phyloP scores from a whole-genome alignment of 2,329 filamentous ascomycete species.

The Botrytis galanthina region DNA sequence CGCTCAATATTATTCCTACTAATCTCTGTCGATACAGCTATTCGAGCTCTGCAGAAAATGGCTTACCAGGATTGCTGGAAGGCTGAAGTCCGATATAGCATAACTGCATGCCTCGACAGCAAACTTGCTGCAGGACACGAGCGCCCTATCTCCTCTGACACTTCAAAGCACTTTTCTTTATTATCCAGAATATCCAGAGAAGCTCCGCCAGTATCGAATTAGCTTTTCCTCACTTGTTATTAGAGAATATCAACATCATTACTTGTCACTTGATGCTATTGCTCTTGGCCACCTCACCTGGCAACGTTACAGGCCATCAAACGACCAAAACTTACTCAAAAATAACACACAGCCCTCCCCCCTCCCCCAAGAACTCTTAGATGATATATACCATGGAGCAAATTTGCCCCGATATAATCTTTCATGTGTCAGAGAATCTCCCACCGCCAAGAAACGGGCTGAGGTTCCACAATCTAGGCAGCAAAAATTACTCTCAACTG shows the following conservation, averaged over 20 bases:
- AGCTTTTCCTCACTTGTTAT: neutral
- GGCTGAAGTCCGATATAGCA: neutral
- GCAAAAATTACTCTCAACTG: neutral
- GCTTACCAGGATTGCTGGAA: neutral
- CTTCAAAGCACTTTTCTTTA: neutral
- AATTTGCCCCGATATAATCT: neutral
- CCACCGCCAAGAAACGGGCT: neutral
- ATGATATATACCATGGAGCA: neutral
- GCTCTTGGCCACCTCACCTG: neutral
- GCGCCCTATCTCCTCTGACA: neutral
- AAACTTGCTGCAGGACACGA: neutral
- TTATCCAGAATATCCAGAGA: neutral
- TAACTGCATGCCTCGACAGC: neutral
- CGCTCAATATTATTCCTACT: no score
- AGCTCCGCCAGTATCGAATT: no score
- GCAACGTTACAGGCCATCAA: neutral
- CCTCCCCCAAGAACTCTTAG: rapidly evolving
- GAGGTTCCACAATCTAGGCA: neutral
- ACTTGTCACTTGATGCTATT: neutral
- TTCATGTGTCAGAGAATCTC: neutral
- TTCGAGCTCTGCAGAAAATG: neutral
- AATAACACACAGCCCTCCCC: no score
- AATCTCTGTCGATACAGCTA: neutral
- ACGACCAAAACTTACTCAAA: no score
- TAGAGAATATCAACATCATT: neutral